Conservation (phyloP, 768 basidiomycete genomes). For the Mrakia frigida region DNA sequence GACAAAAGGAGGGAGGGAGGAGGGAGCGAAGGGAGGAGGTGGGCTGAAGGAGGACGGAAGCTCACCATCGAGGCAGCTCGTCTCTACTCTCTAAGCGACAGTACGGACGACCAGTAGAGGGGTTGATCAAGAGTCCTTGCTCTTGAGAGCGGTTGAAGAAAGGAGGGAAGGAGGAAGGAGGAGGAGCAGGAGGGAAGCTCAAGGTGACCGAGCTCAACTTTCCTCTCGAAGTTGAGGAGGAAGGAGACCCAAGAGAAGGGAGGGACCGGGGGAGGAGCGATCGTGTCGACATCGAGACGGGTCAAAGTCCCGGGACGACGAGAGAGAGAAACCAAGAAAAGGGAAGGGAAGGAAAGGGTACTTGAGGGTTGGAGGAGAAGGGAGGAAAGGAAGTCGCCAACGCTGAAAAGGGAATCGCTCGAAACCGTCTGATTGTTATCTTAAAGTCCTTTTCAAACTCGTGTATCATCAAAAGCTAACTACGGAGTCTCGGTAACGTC, state of each 20-base stretch:
- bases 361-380: background rate
- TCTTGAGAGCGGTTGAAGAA: background rate
- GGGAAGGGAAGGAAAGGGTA: background rate
- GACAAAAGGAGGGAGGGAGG: background rate
- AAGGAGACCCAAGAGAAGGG: background rate
- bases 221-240: background rate
- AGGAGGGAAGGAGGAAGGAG: background rate
- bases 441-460: background rate
- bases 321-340: background rate
- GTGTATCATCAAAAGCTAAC: background rate
- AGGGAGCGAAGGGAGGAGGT: background rate
- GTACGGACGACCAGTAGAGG: background rate
- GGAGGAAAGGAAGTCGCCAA: too few relatives aligned
- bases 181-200: background rate
- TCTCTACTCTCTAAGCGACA: background rate
- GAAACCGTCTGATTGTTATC: background rate
- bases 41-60: background rate
- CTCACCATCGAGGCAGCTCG: background rate
- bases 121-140: background rate
- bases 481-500: slow-evolving; percentile 41
- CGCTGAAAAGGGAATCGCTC: background rate
- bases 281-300: background rate
- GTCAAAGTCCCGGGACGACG: background rate
- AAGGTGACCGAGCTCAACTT: background rate
- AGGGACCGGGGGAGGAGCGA: background rate